Percentiles rank a stretch among this genome's conserved stretches.
phyloP scores from a whole-genome alignment of 2,329 filamentous ascomycete species.

The Neofusicoccum cordaticola region DNA sequence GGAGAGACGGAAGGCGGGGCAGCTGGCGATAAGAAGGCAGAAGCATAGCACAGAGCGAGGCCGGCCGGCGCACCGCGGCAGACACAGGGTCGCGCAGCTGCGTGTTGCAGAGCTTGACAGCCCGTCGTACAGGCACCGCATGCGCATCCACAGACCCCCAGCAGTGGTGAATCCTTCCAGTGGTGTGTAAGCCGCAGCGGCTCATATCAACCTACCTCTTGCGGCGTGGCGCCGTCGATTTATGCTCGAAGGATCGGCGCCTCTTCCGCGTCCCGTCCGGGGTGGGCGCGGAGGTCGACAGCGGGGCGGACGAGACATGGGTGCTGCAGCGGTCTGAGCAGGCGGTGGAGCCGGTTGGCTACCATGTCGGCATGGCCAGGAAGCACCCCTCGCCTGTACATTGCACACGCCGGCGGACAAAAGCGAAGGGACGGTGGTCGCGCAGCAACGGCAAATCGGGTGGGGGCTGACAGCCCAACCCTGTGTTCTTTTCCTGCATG shows the following conservation, averaged over 20 bases:
- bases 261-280: background rate
- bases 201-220: slow-evolving; percentile 4
- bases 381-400: too few relatives aligned
- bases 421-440: too few relatives aligned
- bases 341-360: too few relatives aligned
- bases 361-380: too few relatives aligned
- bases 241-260: background rate
- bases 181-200: background rate
- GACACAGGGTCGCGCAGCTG: background rate
- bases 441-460: too few relatives aligned
- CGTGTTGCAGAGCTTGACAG: background rate
- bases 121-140: background rate
- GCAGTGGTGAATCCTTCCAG: background rate
- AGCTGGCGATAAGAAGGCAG: background rate
- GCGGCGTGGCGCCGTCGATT: background rate
- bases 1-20: background rate
- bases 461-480: too few relatives aligned
- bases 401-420: too few relatives aligned
- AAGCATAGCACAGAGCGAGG: too few relatives aligned
- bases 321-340: too few relatives aligned
- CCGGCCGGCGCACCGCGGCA: background rate
- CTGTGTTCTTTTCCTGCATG: too few relatives aligned
- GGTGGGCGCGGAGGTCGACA: too few relatives aligned
- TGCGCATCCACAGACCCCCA: background rate
- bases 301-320: too few relatives aligned